Evolutionary conservation across 2,329 filamentous ascomycete species (phyloP).

Genomic region (Didymella pinodella): DNA sequence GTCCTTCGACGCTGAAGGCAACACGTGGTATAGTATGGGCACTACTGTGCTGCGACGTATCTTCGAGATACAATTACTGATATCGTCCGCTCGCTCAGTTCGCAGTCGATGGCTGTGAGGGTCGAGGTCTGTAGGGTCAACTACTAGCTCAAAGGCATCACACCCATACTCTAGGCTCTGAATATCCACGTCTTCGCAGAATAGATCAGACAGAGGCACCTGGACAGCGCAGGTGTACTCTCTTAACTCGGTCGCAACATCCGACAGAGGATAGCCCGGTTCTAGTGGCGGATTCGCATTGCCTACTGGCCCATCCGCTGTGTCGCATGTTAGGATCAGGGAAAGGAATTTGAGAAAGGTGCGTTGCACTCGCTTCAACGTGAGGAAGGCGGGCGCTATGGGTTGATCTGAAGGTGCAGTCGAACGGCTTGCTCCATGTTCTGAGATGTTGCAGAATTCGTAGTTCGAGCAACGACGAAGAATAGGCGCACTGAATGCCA

Average conservation of each 20-base stretch:
- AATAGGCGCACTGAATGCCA: slow-evolving; percentile 65
- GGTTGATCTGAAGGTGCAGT: slow-evolving; percentile 37
- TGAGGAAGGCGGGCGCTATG: slow-evolving; percentile 66
- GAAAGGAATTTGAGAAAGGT: slow-evolving; percentile 75
- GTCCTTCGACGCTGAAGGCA: slow-evolving; percentile 36
- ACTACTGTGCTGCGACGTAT: slow-evolving; percentile 68
- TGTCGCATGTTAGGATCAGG: slow-evolving; percentile 63
- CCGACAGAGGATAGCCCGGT: slow-evolving; percentile 70
- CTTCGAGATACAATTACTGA: slow-evolving; percentile 67
- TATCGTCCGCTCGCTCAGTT: slow-evolving; percentile 48
- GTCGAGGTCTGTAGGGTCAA: slow-evolving; percentile 51
- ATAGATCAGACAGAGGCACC: slow-evolving; percentile 65
- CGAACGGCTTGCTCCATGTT: slow-evolving; percentile 49
- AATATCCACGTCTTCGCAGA: slow-evolving; percentile 64
- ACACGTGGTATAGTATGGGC: slow-evolving; percentile 54
- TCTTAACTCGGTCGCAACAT: slow-evolving; percentile 66
- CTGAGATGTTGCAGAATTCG: slow-evolving; percentile 79
- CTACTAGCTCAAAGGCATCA: slow-evolving; percentile 71
- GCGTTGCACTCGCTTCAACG: slow-evolving; percentile 71
- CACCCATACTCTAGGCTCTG: slow-evolving; percentile 71
- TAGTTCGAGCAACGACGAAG: slow-evolving; percentile 74
- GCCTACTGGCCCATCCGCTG: slow-evolving; percentile 40
- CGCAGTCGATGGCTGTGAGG: slow-evolving; percentile 24
- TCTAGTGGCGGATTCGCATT: slow-evolving; percentile 63
- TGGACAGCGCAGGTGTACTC: slow-evolving; percentile 73